phyloP scores from a whole-genome alignment of 2,329 filamentous ascomycete genomes.

The Clonostachys sp. region DNA sequence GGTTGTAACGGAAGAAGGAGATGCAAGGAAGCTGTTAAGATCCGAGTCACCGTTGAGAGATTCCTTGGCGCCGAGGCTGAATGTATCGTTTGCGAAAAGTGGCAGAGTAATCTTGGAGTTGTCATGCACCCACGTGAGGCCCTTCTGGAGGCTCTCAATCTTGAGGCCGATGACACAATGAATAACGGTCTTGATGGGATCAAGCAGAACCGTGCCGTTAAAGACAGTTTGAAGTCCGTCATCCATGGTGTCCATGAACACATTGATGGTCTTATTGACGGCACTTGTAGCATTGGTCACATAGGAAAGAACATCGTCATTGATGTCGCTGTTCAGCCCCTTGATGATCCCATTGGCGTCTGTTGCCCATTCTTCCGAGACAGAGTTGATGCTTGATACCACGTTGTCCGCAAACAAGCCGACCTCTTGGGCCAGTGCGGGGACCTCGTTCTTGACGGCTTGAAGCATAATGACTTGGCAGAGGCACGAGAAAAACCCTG shows the following conservation, averaged over 20 bases:
- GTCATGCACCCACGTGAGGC: conserved; percentile 89
- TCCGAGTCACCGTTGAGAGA: conserved; percentile 53
- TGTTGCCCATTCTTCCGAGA: conserved; percentile 71
- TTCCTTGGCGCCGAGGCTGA: conserved; percentile 71
- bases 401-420: conserved; percentile 77
- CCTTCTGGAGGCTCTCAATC: conserved; percentile 77
- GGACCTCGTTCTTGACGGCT: conserved; percentile 69
- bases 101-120: conserved; percentile 82
- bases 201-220: conserved; percentile 73
- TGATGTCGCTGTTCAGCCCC: conserved; percentile 71
- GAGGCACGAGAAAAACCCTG: conserved; percentile 76
- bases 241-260: conserved; percentile 74
- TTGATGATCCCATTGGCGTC: conserved; percentile 71
- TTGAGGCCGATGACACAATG: conserved; percentile 87
- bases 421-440: conserved; percentile 69
- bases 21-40: conserved; percentile 70
- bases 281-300: conserved; percentile 79
- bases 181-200: conserved; percentile 74
- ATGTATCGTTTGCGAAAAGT: conserved; percentile 71
- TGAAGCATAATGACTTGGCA: conserved; percentile 78
- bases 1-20: conserved; percentile 65
- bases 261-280: conserved; percentile 80
- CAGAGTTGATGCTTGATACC: conserved; percentile 64
- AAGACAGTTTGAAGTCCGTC: conserved; percentile 72
- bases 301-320: conserved; percentile 80